Conservation (phyloP, 805 yeast genomes). For the Citeromyces matritensis region DNA sequence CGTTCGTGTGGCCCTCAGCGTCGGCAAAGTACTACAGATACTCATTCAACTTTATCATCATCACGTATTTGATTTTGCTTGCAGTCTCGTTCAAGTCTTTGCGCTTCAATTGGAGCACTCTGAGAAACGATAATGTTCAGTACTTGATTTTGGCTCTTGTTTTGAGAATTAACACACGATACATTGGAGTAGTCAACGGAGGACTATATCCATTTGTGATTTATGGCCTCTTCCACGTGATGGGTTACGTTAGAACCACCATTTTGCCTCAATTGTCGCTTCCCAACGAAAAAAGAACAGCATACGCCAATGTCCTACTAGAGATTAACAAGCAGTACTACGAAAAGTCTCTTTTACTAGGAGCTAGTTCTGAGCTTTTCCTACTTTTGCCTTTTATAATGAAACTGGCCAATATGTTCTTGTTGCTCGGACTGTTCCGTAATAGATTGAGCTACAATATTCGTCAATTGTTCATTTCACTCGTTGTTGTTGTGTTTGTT, state of each 20-base stretch:
- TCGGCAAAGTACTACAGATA: conserved; percentile 20
- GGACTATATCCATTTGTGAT: conserved; percentile 46
- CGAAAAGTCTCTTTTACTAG: conserved; percentile 24
- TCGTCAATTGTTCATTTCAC: conserved; percentile 20
- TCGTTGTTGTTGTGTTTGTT: conserved; percentile 35
- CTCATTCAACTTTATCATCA: conserved; percentile 32
- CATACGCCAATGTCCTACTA: conserved; percentile 11
- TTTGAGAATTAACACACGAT: conserved; percentile 24
- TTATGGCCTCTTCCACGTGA: conserved; percentile 50
- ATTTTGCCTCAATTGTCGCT: conserved; percentile 35
- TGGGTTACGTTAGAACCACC: conserved; percentile 38
- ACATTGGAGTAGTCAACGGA: conserved; percentile 22
- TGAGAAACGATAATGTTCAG: conserved; percentile 47
- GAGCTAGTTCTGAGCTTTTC: conserved; percentile 31
- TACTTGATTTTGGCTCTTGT: conserved; percentile 31
- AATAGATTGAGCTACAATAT: conserved; percentile 12
- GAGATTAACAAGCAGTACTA: too few relatives aligned
- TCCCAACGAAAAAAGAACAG: conserved; percentile 11
- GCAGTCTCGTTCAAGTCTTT: conserved; percentile 38
- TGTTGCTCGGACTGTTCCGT: conserved; percentile 17
- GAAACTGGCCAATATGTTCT: conserved; percentile 25
- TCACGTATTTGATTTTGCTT: conserved; percentile 50
- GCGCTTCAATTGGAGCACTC: conserved; percentile 12
- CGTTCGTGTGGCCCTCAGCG: conserved; percentile 21
- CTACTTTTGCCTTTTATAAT: conserved; percentile 20